phyloP scores from a whole-genome alignment of 2,329 filamentous ascomycete species.

The Colletotrichum karsti region DNA sequence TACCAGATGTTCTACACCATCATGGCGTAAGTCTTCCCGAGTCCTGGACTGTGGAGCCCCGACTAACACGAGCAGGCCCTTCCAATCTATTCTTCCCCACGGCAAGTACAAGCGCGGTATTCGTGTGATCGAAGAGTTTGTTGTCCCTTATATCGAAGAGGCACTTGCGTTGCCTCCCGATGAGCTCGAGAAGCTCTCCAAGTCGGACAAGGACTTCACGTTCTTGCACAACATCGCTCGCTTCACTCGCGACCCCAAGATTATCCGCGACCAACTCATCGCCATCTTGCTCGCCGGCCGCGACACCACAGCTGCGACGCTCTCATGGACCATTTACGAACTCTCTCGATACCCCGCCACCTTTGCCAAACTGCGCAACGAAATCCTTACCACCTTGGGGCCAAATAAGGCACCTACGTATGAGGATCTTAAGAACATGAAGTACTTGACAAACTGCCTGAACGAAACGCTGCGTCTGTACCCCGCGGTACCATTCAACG shows the following conservation, averaged over 20 bases:
- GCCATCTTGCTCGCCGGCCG: constrained; percentile 70
- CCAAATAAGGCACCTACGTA: constrained; percentile 34
- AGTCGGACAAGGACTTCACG: constrained; percentile 72
- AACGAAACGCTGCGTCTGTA: constrained; percentile 83
- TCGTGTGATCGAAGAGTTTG: constrained; percentile 72
- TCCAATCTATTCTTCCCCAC: constrained; percentile 67
- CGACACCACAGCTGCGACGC: constrained; percentile 61
- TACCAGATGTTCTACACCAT: constrained; percentile 71
- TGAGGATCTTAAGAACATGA: constrained; percentile 63
- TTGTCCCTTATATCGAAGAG: constrained; percentile 74
- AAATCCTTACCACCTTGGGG: constrained; percentile 60
- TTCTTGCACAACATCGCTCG: constrained; percentile 81
- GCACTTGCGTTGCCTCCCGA: constrained; percentile 68
- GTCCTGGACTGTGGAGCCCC: neutral
- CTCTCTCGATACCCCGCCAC: constrained; percentile 49
- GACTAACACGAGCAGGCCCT: constrained; percentile 53
- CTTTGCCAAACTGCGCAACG: constrained; percentile 51
- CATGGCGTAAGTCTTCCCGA: constrained; percentile 41
- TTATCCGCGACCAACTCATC: constrained; percentile 81
- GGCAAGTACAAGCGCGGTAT: constrained; percentile 70
- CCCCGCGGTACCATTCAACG: constrained; percentile 82
- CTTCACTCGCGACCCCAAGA: constrained; percentile 68
- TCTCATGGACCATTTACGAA: constrained; percentile 57
- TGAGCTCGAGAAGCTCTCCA: constrained; percentile 75
- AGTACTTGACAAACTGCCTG: constrained; percentile 77